Percentiles rank a stretch among this genome's conserved stretches.
These are phyloP conservation scores for Chamaecrista fasciculata DNA, from an alignment of 306 rosid genomes.

Conservation along the genomic window DNA sequence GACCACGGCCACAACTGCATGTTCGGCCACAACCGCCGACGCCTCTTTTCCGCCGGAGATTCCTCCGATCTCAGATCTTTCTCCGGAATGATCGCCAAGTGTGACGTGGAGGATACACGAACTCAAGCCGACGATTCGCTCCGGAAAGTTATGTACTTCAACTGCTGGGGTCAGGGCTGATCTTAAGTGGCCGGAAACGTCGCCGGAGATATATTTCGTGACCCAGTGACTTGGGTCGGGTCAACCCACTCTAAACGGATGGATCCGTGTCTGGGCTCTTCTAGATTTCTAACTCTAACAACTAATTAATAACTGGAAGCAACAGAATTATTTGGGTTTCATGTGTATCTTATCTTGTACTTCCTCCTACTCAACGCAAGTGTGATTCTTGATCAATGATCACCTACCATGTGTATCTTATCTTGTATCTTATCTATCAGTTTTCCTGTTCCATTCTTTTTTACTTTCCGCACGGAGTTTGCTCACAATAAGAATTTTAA, in stretches of 20 bases:
- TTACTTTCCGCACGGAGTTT: too few relatives aligned
- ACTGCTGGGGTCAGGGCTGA: constrained; percentile 77
- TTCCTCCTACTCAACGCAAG: too few relatives aligned
- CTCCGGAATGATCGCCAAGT: constrained; percentile 12
- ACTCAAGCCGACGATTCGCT: constrained; percentile 62
- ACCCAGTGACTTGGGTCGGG: neutral
- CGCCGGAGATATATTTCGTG: neutral
- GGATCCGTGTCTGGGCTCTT: neutral
- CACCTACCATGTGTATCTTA: too few relatives aligned
- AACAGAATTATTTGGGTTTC: constrained; percentile 1
- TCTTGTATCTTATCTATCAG: too few relatives aligned
- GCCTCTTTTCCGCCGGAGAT: constrained; percentile 33
- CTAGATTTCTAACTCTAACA: neutral
- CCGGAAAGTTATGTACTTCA: constrained; percentile 67
- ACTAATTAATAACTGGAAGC: neutral
- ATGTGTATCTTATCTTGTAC: constrained; percentile 8
- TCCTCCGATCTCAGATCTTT: constrained; percentile 30
- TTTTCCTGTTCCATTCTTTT: too few relatives aligned
- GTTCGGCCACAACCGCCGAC: constrained; percentile 32
- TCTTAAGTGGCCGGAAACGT: neutral
- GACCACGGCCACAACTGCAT: constrained; percentile 38
- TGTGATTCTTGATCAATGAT: too few relatives aligned
- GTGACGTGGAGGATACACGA: constrained; percentile 31
- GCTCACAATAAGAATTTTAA: too few relatives aligned
- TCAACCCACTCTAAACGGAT: constrained; percentile 17